A percentile compares a stretch with the other conserved stretches of the same genome.
These are phyloP conservation scores for Trichomonas vaginalis DNA, from an alignment of 208 protist genomes.

Conservation along the genomic window DNA sequence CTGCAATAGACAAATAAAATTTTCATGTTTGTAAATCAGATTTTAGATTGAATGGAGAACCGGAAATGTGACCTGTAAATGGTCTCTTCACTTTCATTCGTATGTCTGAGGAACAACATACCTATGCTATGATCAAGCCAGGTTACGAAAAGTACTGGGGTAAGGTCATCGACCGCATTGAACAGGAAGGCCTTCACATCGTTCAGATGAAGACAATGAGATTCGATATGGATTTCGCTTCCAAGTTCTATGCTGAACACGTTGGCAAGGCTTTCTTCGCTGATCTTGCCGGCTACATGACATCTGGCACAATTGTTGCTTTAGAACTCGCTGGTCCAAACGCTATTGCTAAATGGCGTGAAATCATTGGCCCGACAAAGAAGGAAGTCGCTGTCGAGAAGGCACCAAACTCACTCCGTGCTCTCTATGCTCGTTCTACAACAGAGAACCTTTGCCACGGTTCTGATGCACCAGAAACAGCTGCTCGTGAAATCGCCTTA, in stretches of 20 bases:
- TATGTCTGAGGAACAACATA: neutral
- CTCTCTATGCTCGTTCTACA: conserved; percentile 3
- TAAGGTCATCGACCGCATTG: neutral
- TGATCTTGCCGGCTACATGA: neutral
- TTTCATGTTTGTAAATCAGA: no score
- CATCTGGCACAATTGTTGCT: conserved; percentile 17
- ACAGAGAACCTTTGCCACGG: conserved; percentile 17
- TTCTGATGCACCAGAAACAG: neutral
- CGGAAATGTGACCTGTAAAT: neutral
- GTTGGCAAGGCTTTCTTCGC: neutral
- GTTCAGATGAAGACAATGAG: conserved; percentile 11
- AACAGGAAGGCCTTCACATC: neutral
- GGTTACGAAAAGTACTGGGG: neutral
- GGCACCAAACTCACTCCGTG: conserved; percentile 19
- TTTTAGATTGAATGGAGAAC: no score
- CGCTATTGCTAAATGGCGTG: conserved; percentile 10
- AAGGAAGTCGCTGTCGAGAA: neutral
- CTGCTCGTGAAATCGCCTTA: conserved; percentile 7
- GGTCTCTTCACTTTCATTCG: neutral
- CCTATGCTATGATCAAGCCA: conserved; percentile 17
- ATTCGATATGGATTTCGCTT: neutral
- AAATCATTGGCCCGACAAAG: conserved; percentile 19
- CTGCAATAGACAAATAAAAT: no score
- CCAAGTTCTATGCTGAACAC: conserved; percentile 7
- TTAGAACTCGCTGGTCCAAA: neutral